phyloP scores from a whole-genome alignment of 108 stramenopile species.

The Cyclotella atomus region DNA sequence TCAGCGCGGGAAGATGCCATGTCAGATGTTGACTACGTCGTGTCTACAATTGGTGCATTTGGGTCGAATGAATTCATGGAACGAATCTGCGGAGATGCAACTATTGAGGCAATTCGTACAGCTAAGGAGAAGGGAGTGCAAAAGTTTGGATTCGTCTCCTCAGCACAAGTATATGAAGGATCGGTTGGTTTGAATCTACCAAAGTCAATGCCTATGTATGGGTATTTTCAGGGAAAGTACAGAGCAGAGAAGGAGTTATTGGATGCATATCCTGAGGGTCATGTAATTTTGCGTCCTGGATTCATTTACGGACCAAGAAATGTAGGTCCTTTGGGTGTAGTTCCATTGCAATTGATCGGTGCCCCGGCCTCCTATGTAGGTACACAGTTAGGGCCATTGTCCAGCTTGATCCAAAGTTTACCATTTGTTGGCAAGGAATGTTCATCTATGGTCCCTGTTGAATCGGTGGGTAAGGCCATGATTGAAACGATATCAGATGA shows the following conservation, averaged over 20 bases:
- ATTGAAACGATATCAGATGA: constrained; percentile 22
- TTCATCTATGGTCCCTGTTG: constrained; percentile 47
- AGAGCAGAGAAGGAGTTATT: constrained; percentile 65
- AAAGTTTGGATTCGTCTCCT: constrained; percentile 72
- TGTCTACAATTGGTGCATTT: constrained; percentile 77
- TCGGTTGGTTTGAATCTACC: constrained; percentile 43
- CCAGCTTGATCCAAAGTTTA: constrained; percentile 37
- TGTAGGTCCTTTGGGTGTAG: constrained; percentile 29
- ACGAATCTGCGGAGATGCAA: constrained; percentile 75
- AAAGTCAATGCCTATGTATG: constrained; percentile 51
- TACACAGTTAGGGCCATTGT: constrained; percentile 46
- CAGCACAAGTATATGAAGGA: constrained; percentile 59
- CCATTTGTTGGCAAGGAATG: constrained; percentile 47
- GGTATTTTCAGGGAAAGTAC: constrained; percentile 77
- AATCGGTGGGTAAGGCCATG: constrained; percentile 42
- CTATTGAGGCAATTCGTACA: constrained; percentile 59
- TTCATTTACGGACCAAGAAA: constrained; percentile 67
- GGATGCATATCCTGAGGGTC: constrained; percentile 47
- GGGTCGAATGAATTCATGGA: constrained; percentile 79
- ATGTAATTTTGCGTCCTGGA: constrained; percentile 69
- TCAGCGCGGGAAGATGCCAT: constrained; percentile 48
- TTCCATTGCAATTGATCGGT: constrained; percentile 49
- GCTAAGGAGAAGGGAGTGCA: constrained; percentile 51
- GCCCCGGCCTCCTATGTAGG: constrained; percentile 38
- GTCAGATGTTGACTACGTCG: constrained; percentile 49